Base-by-base conservation (phyloP, 495 filamentous ascomycete species). In the Penicillium egyptiacum region DNA sequence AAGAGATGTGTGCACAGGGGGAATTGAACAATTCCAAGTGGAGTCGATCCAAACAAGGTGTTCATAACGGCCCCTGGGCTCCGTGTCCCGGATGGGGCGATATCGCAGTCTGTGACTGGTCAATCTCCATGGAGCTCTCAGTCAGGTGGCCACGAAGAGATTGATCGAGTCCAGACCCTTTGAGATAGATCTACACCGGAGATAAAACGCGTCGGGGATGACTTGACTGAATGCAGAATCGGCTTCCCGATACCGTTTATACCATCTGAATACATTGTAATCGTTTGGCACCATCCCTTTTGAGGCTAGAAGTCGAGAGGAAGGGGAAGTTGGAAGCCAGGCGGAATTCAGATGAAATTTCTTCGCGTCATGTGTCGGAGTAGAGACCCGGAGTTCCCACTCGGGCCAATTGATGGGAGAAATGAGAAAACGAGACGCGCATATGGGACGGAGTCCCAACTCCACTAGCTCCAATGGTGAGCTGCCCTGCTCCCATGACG, bases 341-440 rank as follows among this genome's bases (percentile, higher is more conserved):
- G 28, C 19, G 17, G 26, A 16, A 53, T 42, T 22, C 25, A 25
- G 43, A 20, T 11, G 62, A 73, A 72, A 70, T 60, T 47, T 73
- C 70, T 72, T 60, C 60, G 60, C 62, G 70, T 75, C 72, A 73
- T 73, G 70, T 31, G 44, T 60, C 55, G 51, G 62, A 48, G 35
- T 44, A 23, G 33, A 54, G 48, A 50, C 20, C 53, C 52, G 56
- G 17, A 28, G 37, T 37, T 28, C 19, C 39, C 60, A 64, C 55
- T 67, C 66, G 66, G 72, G 61, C 1, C 3, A 19, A 75, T 75
- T 75, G 73, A 70, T 71, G 73, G 70, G 68, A 67, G 26, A 56
- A 67, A 64, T 46, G 37, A 26, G 7, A 17, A 9, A 10, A 35
- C 10, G 26, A 33, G 30, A 39, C 20, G 23, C 33, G 65, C 64